These are phyloP conservation scores for Aureobasidium sp. DNA, from an alignment of 2,329 filamentous ascomycete species.

Conservation along the genomic window DNA sequence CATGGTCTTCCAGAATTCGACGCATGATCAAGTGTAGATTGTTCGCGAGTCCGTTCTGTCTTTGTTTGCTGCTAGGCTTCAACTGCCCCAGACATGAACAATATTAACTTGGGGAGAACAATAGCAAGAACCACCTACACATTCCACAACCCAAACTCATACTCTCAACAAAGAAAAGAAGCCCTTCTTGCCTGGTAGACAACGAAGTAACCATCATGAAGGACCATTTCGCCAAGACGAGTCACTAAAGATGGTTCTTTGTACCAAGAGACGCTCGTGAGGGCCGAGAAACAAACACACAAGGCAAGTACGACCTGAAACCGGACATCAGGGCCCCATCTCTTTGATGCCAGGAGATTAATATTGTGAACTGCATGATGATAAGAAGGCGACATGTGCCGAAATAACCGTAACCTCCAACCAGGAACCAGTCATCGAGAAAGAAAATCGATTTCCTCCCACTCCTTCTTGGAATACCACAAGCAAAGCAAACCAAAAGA, in stretches of 20 bases:
- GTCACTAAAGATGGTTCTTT: neutral
- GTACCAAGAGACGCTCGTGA: neutral
- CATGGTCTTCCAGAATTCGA: neutral
- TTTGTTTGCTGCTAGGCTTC: constrained; percentile 8
- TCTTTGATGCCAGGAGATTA: neutral
- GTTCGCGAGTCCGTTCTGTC: neutral
- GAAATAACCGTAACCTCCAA: neutral
- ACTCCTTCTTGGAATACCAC: neutral
- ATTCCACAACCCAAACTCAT: neutral
- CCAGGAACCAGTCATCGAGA: neutral
- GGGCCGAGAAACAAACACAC: neutral
- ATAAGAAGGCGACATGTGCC: neutral
- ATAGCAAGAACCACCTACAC: neutral
- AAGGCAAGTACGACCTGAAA: constrained; percentile 1
- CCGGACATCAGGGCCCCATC: neutral
- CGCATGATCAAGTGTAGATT: neutral
- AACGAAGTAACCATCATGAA: neutral
- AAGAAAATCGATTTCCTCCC: neutral
- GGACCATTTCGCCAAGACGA: neutral
- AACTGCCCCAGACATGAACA: neutral
- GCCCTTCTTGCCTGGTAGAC: neutral
- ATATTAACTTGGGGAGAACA: neutral
- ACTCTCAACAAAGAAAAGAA: neutral
- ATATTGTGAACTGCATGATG: neutral
- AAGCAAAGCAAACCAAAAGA: neutral